Conservation (phyloP, 2,329 filamentous ascomycete genomes). For the Ophiostoma quercus region DNA sequence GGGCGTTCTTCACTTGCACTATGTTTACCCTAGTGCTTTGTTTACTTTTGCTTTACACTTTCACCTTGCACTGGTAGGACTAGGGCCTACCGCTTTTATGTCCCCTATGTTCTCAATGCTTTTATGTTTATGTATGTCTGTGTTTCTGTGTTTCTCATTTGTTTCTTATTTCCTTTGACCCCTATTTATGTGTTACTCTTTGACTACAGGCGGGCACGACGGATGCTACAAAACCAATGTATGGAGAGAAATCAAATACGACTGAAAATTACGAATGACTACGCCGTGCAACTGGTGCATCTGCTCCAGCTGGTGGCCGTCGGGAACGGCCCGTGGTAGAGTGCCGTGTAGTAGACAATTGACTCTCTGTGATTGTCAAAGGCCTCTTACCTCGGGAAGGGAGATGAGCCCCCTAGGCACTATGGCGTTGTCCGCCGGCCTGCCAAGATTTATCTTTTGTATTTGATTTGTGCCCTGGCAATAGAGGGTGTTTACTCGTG, state of each 20-base stretch:
- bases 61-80: slow-evolving; percentile 11
- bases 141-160: neutral
- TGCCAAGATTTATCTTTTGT: too few relatives aligned
- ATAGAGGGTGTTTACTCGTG: neutral
- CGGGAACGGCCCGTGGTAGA: neutral
- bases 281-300: neutral
- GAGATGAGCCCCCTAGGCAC: too few relatives aligned
- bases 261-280: neutral
- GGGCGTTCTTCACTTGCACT: neutral
- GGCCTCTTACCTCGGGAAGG: too few relatives aligned
- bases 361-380: neutral
- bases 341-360: neutral
- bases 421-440: too few relatives aligned
- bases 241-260: neutral
- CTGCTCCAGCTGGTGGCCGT: neutral
- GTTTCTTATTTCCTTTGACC: neutral
- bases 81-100: slow-evolving; percentile 10
- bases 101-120: neutral
- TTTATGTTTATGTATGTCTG: neutral
- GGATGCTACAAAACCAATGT: neutral
- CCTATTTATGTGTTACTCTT: neutral
- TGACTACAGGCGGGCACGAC: neutral
- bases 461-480: neutral
- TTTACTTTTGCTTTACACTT: neutral
- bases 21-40: neutral